Conservation (phyloP, 2,329 filamentous ascomycete species). For the Monilinia fructicola region DNA sequence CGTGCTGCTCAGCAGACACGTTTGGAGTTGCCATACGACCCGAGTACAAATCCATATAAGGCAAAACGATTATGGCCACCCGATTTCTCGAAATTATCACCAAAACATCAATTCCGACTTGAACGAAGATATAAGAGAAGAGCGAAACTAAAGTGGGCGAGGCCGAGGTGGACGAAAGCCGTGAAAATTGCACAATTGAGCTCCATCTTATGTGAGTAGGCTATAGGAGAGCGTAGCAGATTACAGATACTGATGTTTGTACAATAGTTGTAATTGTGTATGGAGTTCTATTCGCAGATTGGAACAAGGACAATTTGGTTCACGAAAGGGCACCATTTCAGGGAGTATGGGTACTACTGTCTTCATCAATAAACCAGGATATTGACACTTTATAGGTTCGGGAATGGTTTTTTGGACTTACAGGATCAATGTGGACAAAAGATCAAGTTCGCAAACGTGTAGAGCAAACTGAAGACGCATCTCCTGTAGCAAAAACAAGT, state of each 20-base stretch:
- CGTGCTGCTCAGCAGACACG: constrained; percentile 44
- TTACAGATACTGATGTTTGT: constrained; percentile 18
- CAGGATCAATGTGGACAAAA: constrained; percentile 40
- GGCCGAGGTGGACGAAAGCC: constrained; percentile 64
- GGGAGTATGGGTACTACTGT: constrained; percentile 45
- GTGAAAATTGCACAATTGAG: constrained; percentile 60
- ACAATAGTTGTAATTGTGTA: constrained; percentile 54
- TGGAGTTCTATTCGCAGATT: constrained; percentile 62
- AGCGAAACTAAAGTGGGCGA: constrained; percentile 58
- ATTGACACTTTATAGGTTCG: constrained; percentile 42
- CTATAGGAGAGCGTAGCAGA: neutral
- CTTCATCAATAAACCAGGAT: neutral
- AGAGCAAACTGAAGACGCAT: constrained; percentile 29
- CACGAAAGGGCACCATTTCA: constrained; percentile 49
- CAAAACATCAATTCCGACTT: constrained; percentile 73
- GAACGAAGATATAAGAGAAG: constrained; percentile 78
- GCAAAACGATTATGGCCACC: constrained; percentile 77
- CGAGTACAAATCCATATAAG: constrained; percentile 57
- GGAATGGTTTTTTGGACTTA: constrained; percentile 43
- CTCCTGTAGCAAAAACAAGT: constrained; percentile 27
- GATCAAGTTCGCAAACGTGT: constrained; percentile 32
- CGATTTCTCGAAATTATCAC: constrained; percentile 67
- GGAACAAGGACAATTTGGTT: constrained; percentile 41
- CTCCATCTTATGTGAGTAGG: constrained; percentile 37
- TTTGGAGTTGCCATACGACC: constrained; percentile 35